A percentile compares a stretch with the other conserved stretches of the same genome.
These are phyloP conservation scores for Hibiscus syriacus DNA, from an alignment of 345 rosid species.

Conservation along the genomic window DNA sequence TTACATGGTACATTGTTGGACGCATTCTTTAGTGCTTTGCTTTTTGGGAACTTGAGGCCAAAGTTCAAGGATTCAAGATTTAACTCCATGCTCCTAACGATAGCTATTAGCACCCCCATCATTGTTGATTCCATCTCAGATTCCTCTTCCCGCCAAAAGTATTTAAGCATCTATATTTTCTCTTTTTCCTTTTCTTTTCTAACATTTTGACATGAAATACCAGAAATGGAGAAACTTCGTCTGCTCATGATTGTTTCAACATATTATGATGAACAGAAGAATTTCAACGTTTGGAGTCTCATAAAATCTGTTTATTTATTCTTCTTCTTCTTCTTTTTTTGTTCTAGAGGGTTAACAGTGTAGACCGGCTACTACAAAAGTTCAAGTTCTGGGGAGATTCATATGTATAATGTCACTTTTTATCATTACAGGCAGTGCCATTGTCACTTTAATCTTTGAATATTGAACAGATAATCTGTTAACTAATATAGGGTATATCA, in stretches of 20 bases:
- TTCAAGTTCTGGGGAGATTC: no score
- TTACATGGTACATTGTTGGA: neutral
- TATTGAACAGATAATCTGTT: no score
- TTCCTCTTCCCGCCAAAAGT: neutral
- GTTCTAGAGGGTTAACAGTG: no score
- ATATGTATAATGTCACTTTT: no score
- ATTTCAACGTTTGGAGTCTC: slow-evolving; percentile 45
- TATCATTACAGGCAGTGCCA: no score
- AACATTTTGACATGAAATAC: slow-evolving; percentile 8
- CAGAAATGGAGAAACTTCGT: slow-evolving; percentile 54
- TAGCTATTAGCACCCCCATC: neutral
- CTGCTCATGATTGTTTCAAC: slow-evolving; percentile 51
- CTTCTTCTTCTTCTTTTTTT: no score
- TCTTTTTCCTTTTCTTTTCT: neutral
- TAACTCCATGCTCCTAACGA: neutral
- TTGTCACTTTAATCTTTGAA: no score
- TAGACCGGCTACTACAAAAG: no score
- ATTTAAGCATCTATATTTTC: neutral
- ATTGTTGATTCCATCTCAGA: neutral
- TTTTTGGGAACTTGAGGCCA: neutral
- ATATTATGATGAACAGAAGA: slow-evolving; percentile 42
- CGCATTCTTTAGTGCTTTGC: neutral
- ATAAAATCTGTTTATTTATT: neutral
- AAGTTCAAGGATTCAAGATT: neutral
- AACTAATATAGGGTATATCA: no score